Evolutionary conservation across 2,329 filamentous ascomycete genomes (phyloP).

Genomic region (Metarhizium rileyi): DNA sequence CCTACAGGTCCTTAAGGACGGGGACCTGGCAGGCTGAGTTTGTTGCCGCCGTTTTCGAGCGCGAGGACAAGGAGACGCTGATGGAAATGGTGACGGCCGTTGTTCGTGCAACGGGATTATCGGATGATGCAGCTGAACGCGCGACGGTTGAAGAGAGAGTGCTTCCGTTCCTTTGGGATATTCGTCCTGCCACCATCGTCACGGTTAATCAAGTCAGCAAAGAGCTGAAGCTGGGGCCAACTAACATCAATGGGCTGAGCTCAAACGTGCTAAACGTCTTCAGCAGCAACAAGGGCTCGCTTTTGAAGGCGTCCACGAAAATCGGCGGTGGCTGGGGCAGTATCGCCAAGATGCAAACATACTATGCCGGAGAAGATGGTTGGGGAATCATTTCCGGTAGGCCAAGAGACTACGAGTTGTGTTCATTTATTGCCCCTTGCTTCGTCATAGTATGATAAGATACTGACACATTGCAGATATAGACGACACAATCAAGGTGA

Average conservation of each 20-base stretch:
- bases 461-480: conserved; percentile 47
- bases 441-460: background rate
- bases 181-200: conserved; percentile 60
- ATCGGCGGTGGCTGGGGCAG: conserved; percentile 45
- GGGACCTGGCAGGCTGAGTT: conserved; percentile 71
- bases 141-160: conserved; percentile 57
- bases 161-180: conserved; percentile 67
- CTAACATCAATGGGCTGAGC: conserved; percentile 62
- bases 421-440: background rate
- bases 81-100: conserved; percentile 62
- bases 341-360: conserved; percentile 55
- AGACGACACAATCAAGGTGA: conserved; percentile 93
- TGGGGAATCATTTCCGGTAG: conserved; percentile 73
- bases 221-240: conserved; percentile 53
- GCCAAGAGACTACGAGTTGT: conserved; percentile 6
- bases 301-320: conserved; percentile 36
- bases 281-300: conserved; percentile 32
- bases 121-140: conserved; percentile 46
- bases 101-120: conserved; percentile 58
- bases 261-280: conserved; percentile 49
- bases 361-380: conserved; percentile 65
- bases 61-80: conserved; percentile 56
- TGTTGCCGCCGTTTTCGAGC: conserved; percentile 71
- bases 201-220: conserved; percentile 47
- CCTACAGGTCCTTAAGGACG: conserved; percentile 46